Percentiles rank a stretch among this genome's conserved stretches.
Evolutionary conservation across 495 filamentous ascomycete species (phyloP).

Genomic region (Articulospora tetracladia): DNA sequence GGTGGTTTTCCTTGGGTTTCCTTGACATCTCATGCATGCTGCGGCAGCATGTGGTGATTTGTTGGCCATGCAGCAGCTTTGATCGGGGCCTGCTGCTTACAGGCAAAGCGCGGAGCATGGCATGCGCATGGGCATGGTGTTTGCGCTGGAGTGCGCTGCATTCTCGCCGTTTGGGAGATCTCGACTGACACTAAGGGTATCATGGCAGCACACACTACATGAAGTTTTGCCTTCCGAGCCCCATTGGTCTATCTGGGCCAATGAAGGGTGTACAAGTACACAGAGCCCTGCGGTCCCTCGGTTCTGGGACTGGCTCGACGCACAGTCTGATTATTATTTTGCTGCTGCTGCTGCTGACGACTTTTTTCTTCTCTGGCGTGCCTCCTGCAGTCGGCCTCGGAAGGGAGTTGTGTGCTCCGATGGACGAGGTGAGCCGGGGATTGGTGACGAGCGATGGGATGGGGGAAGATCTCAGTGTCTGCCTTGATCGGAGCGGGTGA

Average conservation of each 20-base stretch:
- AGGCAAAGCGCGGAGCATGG: not conserved
- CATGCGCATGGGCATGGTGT: not conserved
- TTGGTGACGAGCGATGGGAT: too few relatives aligned
- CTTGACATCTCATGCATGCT: not conserved
- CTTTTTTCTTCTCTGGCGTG: not conserved
- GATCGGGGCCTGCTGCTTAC: not conserved
- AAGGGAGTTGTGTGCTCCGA: not conserved
- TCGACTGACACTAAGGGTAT: not conserved
- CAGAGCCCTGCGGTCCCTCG: conserved; percentile 13
- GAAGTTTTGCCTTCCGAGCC: conserved; percentile 1
- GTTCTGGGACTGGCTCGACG: conserved; percentile 2
- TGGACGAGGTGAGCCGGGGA: not conserved
- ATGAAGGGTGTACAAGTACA: not conserved
- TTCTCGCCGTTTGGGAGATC: not conserved
- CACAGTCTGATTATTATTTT: not conserved
- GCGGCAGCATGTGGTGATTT: conserved; percentile 4
- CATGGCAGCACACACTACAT: not conserved
- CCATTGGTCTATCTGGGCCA: conserved; percentile 6
- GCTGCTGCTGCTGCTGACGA: not conserved
- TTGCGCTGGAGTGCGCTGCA: not conserved
- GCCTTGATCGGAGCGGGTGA: too few relatives aligned
- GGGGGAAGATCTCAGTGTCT: too few relatives aligned
- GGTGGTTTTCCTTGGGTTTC: not conserved
- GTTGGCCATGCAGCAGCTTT: conserved; percentile 12
- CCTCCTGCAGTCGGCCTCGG: too few relatives aligned